These are phyloP conservation scores for Sphaerosporella brunnea DNA, from an alignment of 495 filamentous ascomycete genomes.

Conservation along the genomic window DNA sequence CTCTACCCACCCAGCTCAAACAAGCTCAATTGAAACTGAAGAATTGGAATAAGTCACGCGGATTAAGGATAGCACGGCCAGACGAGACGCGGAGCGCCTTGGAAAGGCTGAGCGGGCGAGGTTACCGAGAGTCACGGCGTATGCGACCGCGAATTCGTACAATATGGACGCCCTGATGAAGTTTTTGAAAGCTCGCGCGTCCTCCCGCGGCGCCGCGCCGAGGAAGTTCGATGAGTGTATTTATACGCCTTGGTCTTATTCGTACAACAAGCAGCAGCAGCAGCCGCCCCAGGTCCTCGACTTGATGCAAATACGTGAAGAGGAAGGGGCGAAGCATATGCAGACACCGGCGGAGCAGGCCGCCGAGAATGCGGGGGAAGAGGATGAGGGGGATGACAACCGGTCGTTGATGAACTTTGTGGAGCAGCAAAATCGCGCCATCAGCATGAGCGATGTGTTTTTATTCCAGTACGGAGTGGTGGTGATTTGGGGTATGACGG, in stretches of 20 bases:
- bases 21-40: too few relatives aligned
- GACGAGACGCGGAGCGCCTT: conserved; percentile 77
- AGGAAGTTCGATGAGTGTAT: conserved; percentile 94
- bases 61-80: conserved; percentile 88
- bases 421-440: conserved; percentile 27
- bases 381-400: conserved; percentile 21
- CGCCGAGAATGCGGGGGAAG: conserved; percentile 17
- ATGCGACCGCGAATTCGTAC: conserved; percentile 84
- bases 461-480: conserved; percentile 96
- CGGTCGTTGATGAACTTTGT: conserved; percentile 22
- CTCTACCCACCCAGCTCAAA: too few relatives aligned
- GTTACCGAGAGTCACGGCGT: conserved; percentile 82
- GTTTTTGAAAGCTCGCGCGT: conserved; percentile 67
- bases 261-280: conserved; percentile 9
- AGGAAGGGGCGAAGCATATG: conserved; percentile 8
- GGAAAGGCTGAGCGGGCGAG: conserved; percentile 83
- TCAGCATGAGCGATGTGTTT: conserved; percentile 86
- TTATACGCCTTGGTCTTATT: conserved; percentile 78
- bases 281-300: conserved; percentile 21
- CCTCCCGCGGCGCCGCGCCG: conserved; percentile 57
- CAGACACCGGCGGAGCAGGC: conserved; percentile 9
- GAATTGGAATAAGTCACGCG: too few relatives aligned
- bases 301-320: conserved; percentile 32
- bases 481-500: conserved; percentile 98
- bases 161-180: conserved; percentile 71